Evolutionary conservation across 352 stramenopile species (phyloP), one percentile per base, ranked within the genome.

Genomic region (Phytophthora aleatoria): DNA sequence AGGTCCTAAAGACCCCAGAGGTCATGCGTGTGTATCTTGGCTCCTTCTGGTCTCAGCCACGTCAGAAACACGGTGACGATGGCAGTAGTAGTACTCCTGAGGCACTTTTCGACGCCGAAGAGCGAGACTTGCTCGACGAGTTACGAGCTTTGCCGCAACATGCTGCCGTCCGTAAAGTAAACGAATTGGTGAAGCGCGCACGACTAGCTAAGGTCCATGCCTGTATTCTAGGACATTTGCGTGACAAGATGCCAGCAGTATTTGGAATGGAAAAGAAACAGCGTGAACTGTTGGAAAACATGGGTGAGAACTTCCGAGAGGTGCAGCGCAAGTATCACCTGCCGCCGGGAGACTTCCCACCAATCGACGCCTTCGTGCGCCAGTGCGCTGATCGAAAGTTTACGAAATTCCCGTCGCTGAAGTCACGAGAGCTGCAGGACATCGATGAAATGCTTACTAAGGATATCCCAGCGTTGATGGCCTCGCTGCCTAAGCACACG

Each of bases 241-340:
- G 89, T 30, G 82, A 94, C 61, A 91, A 99, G 76, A 99, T 99
- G 97, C 97, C 97, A 5, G 76, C 89, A 39, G 86, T 99, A 52
- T 95, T 99, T 65, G 95, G 97, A 27, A 98, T 99, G 69, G 95
- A 98, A 39, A 98, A 98, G 77, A 98, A 98, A 64, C 96, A 99
- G 74, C 72, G 94, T 43, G 92, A 99, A 57, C 73, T 99, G 15
- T 95, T 99, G 50, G 79, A 93, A 26, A 94, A 98, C 64, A 91
- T 99, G 74, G 87, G 80, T 16, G 93, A 97, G 55, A 90, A 98
- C 30, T 99, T 99, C 69, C 90, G 95, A n/a, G 94, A 97, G 24
- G 92, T 99, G 33, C 91, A 99, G 68, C 97, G 98, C 59, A 98
- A 99, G 72, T 98, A 98, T 79, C 94, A 98, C 63, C 76, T 99